Evolutionary conservation across 768 basidiomycete genomes (phyloP).

Genomic region (Trametes gibbosa): DNA sequence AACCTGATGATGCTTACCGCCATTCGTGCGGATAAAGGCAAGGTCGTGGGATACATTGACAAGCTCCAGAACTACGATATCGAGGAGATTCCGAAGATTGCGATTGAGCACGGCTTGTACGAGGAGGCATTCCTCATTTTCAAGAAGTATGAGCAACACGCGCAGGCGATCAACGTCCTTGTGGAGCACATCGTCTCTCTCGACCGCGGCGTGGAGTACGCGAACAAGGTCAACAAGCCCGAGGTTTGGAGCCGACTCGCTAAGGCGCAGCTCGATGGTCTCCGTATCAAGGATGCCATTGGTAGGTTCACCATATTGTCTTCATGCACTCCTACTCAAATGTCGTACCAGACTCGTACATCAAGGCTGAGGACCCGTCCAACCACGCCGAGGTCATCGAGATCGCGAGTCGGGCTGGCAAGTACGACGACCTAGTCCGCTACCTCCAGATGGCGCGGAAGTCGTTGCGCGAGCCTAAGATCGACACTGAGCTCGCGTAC

Average conservation of each 20-base stretch:
- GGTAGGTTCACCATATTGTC: conserved; percentile 45
- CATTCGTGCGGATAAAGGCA: conserved; percentile 96
- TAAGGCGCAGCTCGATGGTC: conserved; percentile 98
- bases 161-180: conserved; percentile 93
- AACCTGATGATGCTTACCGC: conserved; percentile 94
- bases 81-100: conserved; percentile 93
- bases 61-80: conserved; percentile 95
- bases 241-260: conserved; percentile 97
- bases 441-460: conserved; percentile 99
- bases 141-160: conserved; percentile 96
- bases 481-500: conserved; percentile 97
- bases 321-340: not conserved
- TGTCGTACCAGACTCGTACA: conserved; percentile 73
- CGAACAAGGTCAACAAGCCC: conserved; percentile 93
- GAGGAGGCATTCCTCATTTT: conserved; percentile 97
- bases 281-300: conserved; percentile 97
- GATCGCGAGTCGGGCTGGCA: conserved; percentile 90
- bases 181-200: conserved; percentile 98
- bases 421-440: conserved; percentile 91
- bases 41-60: conserved; percentile 97
- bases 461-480: conserved; percentile 92
- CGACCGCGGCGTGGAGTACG: conserved; percentile 94
- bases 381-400: conserved; percentile 96
- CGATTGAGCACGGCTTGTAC: conserved; percentile 91
- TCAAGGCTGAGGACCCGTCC: conserved; percentile 92